phyloP scores from a whole-genome alignment of 2,329 filamentous ascomycete species.

The Stemphylium lycopersici region DNA sequence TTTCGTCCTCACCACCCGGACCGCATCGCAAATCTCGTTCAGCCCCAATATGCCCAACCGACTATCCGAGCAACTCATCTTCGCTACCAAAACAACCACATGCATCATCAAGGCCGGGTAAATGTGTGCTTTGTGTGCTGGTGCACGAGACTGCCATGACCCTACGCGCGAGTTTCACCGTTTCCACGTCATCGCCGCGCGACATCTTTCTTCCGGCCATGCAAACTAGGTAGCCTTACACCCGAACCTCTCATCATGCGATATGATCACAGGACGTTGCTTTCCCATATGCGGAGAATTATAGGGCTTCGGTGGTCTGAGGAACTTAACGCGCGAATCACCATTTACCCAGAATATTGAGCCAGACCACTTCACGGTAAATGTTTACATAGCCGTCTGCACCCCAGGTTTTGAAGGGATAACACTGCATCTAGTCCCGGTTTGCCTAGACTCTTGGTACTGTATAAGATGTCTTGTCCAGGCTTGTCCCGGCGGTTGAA shows the following conservation, averaged over 20 bases:
- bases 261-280: constrained; percentile 7
- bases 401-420: constrained; percentile 21
- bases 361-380: not conserved
- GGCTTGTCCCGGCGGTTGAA: constrained; percentile 38
- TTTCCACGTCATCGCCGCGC: constrained; percentile 3
- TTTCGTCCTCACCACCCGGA: not conserved
- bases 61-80: not conserved
- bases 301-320: constrained; percentile 1
- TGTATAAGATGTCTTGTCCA: constrained; percentile 29
- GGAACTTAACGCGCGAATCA: constrained; percentile 14
- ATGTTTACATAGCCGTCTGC: constrained; percentile 16
- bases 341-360: constrained; percentile 20
- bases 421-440: constrained; percentile 5
- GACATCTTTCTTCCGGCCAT: not conserved
- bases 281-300: constrained; percentile 15
- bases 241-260: not conserved
- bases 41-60: not conserved
- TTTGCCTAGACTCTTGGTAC: constrained; percentile 25
- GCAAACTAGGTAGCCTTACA: not conserved
- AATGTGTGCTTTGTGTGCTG: not conserved
- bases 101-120: not conserved
- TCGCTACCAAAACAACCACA: not conserved
- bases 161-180: not conserved
- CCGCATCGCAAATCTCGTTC: not conserved
- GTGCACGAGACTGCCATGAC: not conserved